Percentiles rank a stretch among this genome's conserved stretches.
phyloP scores from a whole-genome alignment of 1,284 basidiomycete species.

The Sanguinoderma infundibulare region DNA sequence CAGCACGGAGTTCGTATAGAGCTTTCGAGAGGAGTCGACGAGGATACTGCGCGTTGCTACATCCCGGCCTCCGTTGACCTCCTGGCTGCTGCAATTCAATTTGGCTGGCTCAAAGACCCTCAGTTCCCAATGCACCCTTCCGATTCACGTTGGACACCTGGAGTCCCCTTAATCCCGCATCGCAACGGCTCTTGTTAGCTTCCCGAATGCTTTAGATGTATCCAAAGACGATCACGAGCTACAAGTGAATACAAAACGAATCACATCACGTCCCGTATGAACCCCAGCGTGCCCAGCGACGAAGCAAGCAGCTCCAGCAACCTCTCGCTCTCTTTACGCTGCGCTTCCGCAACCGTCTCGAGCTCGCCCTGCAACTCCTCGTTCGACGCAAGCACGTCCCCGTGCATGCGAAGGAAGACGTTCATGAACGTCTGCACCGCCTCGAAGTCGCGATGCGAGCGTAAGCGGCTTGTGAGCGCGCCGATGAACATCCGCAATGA shows the following conservation, averaged over 20 bases:
- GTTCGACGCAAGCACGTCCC: conserved; percentile 79
- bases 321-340: conserved; percentile 74
- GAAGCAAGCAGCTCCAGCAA: conserved; percentile 74
- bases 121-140: too few relatives aligned
- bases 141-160: background rate
- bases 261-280: conserved; percentile 58
- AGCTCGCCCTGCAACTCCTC: conserved; percentile 63
- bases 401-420: conserved; percentile 86
- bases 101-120: too few relatives aligned
- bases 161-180: background rate
- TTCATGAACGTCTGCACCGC: conserved; percentile 90
- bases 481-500: conserved; percentile 74
- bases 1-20: conserved; percentile 11
- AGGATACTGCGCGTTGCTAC: conserved; percentile 20
- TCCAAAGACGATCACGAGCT: background rate
- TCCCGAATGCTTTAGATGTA: background rate
- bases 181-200: background rate
- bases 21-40: conserved; percentile 19
- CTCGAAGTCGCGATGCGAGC: conserved; percentile 90
- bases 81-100: background rate
- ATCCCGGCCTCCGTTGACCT: conserved; percentile 6
- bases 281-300: conserved; percentile 73
- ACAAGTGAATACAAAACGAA: background rate
- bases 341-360: conserved; percentile 61
- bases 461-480: conserved; percentile 76